These are phyloP conservation scores for Stenocarpella maydis DNA, from an alignment of 2,329 filamentous ascomycete genomes.

Conservation along the genomic window DNA sequence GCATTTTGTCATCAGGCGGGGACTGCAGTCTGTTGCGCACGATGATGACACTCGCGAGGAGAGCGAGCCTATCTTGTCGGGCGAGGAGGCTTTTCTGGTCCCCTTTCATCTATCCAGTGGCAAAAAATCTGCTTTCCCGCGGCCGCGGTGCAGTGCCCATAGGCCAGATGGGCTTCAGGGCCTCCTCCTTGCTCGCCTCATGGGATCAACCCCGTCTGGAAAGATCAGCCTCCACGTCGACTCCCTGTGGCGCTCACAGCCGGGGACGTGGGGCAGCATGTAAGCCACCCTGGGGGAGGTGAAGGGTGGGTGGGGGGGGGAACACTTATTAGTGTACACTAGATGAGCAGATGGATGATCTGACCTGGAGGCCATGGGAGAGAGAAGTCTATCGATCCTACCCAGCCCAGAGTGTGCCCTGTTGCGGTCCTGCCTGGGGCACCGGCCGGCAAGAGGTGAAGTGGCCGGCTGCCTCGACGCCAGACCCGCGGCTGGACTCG, in stretches of 20 bases:
- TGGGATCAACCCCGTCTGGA: constrained; percentile 16
- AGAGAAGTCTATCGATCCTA: constrained; percentile 22
- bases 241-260: neutral
- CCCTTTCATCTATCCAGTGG: constrained; percentile 25
- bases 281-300: constrained; percentile 1
- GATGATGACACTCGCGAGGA: constrained; percentile 8
- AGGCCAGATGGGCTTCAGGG: neutral
- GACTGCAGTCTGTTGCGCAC: constrained; percentile 7
- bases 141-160: neutral
- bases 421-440: neutral
- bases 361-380: neutral
- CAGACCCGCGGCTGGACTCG: neutral
- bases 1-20: constrained; percentile 15
- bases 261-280: neutral
- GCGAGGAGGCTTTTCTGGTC: neutral
- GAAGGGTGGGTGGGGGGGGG: too few species aligned
- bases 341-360: neutral
- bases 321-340: neutral
- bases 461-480: neutral
- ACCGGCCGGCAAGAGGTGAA: neutral
- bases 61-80: constrained; percentile 19
- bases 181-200: neutral
- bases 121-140: constrained; percentile 10
- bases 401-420: neutral
- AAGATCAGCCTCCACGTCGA: constrained; percentile 9